These are phyloP conservation scores for Apiospora aurea DNA, from an alignment of 2,329 filamentous ascomycete genomes.

Conservation along the genomic window DNA sequence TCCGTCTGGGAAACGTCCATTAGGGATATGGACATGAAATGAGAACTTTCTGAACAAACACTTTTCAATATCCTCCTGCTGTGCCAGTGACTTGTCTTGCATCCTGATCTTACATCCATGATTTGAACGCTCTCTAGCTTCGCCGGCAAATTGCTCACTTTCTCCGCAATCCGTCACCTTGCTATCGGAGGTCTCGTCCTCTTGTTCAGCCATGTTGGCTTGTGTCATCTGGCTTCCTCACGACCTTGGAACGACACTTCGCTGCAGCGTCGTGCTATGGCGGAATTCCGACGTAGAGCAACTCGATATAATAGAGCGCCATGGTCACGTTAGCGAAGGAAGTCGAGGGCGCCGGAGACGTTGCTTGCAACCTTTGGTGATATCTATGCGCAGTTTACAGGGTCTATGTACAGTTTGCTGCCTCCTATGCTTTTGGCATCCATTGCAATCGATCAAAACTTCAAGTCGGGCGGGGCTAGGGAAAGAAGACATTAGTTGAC, in stretches of 20 bases:
- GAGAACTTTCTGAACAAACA: constrained; percentile 58
- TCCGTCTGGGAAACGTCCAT: constrained; percentile 43
- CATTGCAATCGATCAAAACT: constrained; percentile 46
- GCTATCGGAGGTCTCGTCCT: too few species aligned
- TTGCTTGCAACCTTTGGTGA: constrained; percentile 26
- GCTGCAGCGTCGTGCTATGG: neutral
- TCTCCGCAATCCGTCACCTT: too few species aligned
- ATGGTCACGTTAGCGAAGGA: constrained; percentile 11
- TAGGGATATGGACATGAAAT: constrained; percentile 71
- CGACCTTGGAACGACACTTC: neutral
- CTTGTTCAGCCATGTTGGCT: neutral
- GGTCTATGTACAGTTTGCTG: constrained; percentile 45
- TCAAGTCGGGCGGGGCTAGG: constrained; percentile 58
- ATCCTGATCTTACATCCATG: neutral
- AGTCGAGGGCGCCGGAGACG: neutral
- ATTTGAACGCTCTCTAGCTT: neutral
- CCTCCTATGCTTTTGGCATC: constrained; percentile 21
- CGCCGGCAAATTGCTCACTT: neutral
- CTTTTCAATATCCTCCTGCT: neutral
- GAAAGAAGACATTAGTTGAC: constrained; percentile 31
- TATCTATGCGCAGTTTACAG: constrained; percentile 37
- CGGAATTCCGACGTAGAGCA: too few species aligned
- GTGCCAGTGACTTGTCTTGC: neutral
- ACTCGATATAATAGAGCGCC: too few species aligned
- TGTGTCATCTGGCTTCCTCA: neutral